Evolutionary conservation across 2,329 filamentous ascomycete genomes (phyloP).

Genomic region (Calonectria leucothoes): DNA sequence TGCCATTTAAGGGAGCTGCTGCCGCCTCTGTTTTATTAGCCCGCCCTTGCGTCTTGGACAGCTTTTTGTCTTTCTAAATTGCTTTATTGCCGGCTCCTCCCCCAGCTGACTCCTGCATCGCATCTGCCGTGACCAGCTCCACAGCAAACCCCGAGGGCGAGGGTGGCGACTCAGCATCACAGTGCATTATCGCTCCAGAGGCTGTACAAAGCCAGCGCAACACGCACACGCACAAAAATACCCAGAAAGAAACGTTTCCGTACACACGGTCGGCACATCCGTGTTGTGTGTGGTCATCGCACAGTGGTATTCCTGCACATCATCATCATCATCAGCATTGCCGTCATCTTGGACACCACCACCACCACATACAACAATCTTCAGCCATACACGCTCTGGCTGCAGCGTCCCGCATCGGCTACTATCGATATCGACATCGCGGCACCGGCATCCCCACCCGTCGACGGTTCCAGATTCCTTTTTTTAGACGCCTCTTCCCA

Average conservation of each 20-base stretch:
- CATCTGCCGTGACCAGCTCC: not conserved
- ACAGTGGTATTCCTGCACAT: not conserved
- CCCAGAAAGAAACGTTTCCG: not conserved
- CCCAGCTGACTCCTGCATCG: conserved; percentile 2
- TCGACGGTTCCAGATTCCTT: conserved; percentile 9
- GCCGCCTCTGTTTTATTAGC: not conserved
- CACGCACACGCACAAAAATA: not conserved
- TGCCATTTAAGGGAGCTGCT: not conserved
- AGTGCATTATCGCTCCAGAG: not conserved
- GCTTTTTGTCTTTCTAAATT: not conserved
- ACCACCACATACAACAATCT: not conserved
- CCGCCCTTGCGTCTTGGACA: not conserved
- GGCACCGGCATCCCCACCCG: conserved; percentile 4
- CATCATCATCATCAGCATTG: not conserved
- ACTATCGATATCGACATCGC: conserved; percentile 5
- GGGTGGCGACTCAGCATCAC: conserved; percentile 10
- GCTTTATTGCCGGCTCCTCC: not conserved
- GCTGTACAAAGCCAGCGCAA: not conserved
- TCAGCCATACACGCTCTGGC: conserved; percentile 1
- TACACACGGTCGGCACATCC: not conserved
- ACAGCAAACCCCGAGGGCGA: not conserved
- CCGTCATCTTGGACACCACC: not conserved
- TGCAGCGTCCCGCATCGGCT: conserved; percentile 6
- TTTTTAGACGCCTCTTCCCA: conserved; percentile 4
- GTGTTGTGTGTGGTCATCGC: not conserved